phyloP scores from a whole-genome alignment of 2,329 filamentous ascomycete species.

The Calonectria honghensis region DNA sequence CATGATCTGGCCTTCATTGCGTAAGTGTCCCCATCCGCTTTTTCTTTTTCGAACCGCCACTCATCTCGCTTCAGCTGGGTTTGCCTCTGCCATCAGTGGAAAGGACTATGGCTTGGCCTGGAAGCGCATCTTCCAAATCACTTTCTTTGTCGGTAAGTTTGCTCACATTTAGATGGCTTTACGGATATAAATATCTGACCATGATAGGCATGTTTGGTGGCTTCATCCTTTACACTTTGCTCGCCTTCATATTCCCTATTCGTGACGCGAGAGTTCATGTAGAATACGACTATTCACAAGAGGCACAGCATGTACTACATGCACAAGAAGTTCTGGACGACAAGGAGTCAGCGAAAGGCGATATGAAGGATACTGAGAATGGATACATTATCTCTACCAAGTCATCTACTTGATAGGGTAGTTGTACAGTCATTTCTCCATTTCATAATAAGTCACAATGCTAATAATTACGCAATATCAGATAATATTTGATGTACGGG shows the following conservation, averaged over 20 bases:
- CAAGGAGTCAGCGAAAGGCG: not conserved
- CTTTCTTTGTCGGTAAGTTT: conserved; percentile 14
- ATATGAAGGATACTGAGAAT: not conserved
- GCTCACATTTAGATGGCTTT: not conserved
- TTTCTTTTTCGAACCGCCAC: not conserved
- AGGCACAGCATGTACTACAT: conserved; percentile 4
- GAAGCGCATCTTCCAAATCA: conserved; percentile 20
- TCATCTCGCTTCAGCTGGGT: not conserved
- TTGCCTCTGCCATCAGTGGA: conserved; percentile 8
- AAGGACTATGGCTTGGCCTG: conserved; percentile 2
- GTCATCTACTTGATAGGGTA: not conserved
- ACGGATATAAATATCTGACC: not conserved
- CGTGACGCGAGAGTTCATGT: conserved; percentile 10
- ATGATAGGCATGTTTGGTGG: conserved; percentile 14
- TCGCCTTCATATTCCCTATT: conserved; percentile 9
- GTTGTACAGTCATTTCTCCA: not conserved
- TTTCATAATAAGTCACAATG: not conserved
- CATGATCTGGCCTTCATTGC: conserved; percentile 21
- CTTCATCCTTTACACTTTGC: conserved; percentile 17
- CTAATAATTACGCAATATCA: not conserved
- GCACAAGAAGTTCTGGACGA: conserved; percentile 7
- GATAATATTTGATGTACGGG: not conserved
- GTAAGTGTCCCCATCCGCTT: not conserved
- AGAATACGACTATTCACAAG: conserved; percentile 15
- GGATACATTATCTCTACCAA: conserved; percentile 12